Percentiles rank a stretch among this genome's conserved stretches.
Evolutionary conservation across 805 yeast species (phyloP).

Genomic region (Metschnikowia amazonensis): DNA sequence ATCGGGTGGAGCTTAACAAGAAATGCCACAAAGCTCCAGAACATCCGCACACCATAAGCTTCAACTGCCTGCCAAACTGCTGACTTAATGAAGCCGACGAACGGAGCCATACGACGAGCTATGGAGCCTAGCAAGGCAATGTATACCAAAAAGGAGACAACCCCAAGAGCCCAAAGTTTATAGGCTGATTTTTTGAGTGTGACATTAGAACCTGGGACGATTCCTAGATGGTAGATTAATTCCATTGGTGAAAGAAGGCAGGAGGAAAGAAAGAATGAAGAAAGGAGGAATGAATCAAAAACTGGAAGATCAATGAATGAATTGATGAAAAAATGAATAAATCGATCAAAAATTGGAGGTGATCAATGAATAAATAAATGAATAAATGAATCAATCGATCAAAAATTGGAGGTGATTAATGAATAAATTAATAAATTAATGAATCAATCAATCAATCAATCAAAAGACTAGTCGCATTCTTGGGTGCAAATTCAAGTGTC

Average conservation of each 20-base stretch:
- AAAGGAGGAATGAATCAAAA: no score
- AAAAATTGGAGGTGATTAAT: no score
- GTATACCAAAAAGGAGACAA: slow-evolving; percentile 17
- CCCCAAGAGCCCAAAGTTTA: slow-evolving; percentile 18
- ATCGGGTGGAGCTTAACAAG: slow-evolving; percentile 23
- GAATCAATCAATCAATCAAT: no score
- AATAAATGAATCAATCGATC: no score
- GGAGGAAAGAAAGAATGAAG: neutral
- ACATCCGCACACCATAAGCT: slow-evolving; percentile 6
- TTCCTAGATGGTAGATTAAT: slow-evolving; percentile 31
- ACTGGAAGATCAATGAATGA: no score
- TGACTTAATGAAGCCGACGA: slow-evolving; percentile 10
- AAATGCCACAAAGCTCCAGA: slow-evolving; percentile 16
- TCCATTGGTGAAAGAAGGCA: slow-evolving; percentile 23
- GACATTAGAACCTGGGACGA: slow-evolving; percentile 19
- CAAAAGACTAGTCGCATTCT: no score
- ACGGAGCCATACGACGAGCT: slow-evolving; percentile 17
- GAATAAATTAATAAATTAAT: no score
- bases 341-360: no score
- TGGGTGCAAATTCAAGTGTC: slow-evolving; percentile 1
- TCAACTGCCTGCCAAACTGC: slow-evolving; percentile 5
- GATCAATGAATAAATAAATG: no score
- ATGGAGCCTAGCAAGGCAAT: slow-evolving; percentile 21
- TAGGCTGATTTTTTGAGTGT: slow-evolving; percentile 6
- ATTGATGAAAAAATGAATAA: no score